A percentile compares a stretch with the other conserved stretches of the same genome.
These are phyloP conservation scores for Solanum habrochaites DNA, from an alignment of 257 asterid genomes.

Conservation along the genomic window DNA sequence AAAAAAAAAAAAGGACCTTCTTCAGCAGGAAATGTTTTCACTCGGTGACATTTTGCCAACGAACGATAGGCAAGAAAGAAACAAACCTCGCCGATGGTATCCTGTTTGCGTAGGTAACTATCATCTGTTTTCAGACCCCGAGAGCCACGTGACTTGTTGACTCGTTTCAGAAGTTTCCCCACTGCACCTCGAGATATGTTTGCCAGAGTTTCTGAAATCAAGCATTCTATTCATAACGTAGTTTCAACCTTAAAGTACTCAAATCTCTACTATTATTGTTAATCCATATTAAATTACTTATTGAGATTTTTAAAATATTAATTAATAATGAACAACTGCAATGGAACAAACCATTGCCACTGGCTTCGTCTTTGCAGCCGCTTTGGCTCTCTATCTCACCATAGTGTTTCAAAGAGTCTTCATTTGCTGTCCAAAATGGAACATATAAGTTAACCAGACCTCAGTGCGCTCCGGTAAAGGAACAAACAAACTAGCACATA, in stretches of 20 bases:
- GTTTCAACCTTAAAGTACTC: not conserved
- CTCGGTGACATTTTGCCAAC: not conserved
- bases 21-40: not conserved
- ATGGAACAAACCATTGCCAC: conserved; percentile 40
- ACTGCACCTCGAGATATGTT: conserved; percentile 60
- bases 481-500: not conserved
- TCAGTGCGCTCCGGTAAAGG: not conserved
- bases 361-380: conserved; percentile 7
- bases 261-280: not conserved
- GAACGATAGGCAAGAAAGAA: not conserved
- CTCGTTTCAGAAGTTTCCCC: conserved; percentile 55
- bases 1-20: too few relatives aligned
- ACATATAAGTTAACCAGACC: not conserved
- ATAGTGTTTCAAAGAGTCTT: conserved; percentile 9
- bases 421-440: conserved; percentile 22
- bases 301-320: not conserved
- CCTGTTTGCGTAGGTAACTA: conserved; percentile 37
- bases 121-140: conserved; percentile 42
- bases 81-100: conserved; percentile 27
- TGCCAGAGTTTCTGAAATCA: conserved; percentile 53
- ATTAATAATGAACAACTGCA: not conserved
- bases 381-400: not conserved
- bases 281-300: not conserved
- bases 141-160: conserved; percentile 18
- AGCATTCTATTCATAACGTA: not conserved